Conservation (phyloP, 179 eudicot genomes). For the Silene noctiflora region DNA sequence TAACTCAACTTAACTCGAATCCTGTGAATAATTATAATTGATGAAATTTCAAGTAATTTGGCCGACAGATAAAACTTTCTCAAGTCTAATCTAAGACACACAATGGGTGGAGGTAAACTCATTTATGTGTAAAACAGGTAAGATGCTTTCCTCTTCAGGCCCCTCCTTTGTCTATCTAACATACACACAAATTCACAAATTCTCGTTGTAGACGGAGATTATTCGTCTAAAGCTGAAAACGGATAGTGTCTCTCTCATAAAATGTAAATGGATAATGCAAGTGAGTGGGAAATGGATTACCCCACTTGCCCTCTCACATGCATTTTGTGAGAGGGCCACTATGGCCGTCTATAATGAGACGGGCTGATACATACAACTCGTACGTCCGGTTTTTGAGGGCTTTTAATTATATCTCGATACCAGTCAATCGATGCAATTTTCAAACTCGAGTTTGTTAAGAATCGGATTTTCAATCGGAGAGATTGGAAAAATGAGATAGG, state of each 20-base stretch:
- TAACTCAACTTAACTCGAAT: not conserved
- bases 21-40: not conserved
- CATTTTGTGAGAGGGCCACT: no score
- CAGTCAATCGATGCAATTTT: not conserved
- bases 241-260: no score
- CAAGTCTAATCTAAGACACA: constrained; percentile 32
- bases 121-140: constrained; percentile 19
- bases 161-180: not conserved
- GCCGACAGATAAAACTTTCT: constrained; percentile 34
- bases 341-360: no score
- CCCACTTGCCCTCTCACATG: no score
- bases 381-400: not conserved
- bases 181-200: no score
- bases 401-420: not conserved
- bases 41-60: constrained; percentile 13
- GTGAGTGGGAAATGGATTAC: no score
- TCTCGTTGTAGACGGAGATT: no score
- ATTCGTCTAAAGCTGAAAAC: no score
- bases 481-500: no score
- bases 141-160: constrained; percentile 18
- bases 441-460: not conserved
- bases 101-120: constrained; percentile 28
- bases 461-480: not conserved
- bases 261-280: no score
- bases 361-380: not conserved